Conservation (phyloP, 352 stramenopile genomes). For the Pythium myriotylum region DNA sequence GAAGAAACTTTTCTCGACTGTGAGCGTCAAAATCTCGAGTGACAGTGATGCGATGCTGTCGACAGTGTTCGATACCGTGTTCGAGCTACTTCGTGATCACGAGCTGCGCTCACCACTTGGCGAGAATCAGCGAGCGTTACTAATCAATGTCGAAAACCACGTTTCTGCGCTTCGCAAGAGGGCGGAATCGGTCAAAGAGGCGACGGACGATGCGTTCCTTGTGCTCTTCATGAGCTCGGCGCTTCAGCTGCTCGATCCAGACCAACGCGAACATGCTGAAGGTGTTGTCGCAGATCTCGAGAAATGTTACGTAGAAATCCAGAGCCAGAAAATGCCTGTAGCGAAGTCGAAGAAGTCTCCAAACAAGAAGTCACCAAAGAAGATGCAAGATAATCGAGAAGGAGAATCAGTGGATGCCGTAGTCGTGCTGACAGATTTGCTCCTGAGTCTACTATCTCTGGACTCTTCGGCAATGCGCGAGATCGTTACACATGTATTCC, state of each 20-base stretch:
- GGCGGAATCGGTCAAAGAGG: constrained; percentile 34
- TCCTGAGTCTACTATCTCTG: constrained; percentile 81
- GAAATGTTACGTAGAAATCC: constrained; percentile 67
- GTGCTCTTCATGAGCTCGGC: constrained; percentile 76
- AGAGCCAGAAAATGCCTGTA: constrained; percentile 33
- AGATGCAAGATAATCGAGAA: constrained; percentile 28
- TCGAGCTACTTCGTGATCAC: constrained; percentile 41
- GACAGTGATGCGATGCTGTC: constrained; percentile 45
- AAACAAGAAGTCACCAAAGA: constrained; percentile 19
- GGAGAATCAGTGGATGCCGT: constrained; percentile 46
- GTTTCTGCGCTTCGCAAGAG: constrained; percentile 35
- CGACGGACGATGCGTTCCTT: constrained; percentile 62
- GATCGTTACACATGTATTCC: constrained; percentile 83
- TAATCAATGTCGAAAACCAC: constrained; percentile 41
- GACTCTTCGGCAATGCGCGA: constrained; percentile 85
- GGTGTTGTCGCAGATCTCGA: constrained; percentile 66
- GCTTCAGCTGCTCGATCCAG: constrained; percentile 70
- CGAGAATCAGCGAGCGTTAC: constrained; percentile 34
- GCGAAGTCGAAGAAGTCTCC: constrained; percentile 35
- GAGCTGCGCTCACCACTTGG: constrained; percentile 45
- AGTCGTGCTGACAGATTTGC: constrained; percentile 80
- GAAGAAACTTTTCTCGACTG: constrained; percentile 68
- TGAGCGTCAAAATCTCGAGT: constrained; percentile 58
- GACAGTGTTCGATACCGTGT: constrained; percentile 44
- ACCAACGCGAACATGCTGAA: constrained; percentile 62